These are phyloP conservation scores for Kurtzmaniella cleridarum DNA, from an alignment of 805 yeast species.

Conservation along the genomic window DNA sequence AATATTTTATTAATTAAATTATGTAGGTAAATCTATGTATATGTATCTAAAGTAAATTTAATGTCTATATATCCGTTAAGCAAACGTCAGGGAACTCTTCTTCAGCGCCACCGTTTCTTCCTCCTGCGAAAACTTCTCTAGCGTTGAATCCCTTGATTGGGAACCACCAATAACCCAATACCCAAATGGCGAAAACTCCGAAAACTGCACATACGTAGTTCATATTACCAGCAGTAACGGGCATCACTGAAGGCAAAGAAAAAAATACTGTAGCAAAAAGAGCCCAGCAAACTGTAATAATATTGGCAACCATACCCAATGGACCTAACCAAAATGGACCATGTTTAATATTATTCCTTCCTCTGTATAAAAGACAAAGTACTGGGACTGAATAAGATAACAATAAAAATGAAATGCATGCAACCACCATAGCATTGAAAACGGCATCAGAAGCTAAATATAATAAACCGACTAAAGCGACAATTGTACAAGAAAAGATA, in stretches of 20 bases:
- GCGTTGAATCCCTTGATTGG: constrained; percentile 34
- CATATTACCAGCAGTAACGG: constrained; percentile 19
- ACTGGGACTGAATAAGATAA: constrained; percentile 34
- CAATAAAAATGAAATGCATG: constrained; percentile 34
- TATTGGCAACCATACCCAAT: constrained; percentile 28
- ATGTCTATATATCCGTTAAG: constrained; percentile 18
- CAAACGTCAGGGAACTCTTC: constrained; percentile 42
- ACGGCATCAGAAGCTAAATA: constrained; percentile 34
- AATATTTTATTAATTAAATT: no score
- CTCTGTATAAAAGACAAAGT: constrained; percentile 27
- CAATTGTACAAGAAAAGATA: constrained; percentile 27
- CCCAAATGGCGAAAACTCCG: constrained; percentile 26
- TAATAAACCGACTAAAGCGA: constrained; percentile 32
- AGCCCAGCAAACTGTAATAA: constrained; percentile 29
- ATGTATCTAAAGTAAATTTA: not conserved
- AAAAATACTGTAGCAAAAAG: constrained; percentile 33
- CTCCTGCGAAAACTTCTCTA: constrained; percentile 38
- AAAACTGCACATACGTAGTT: constrained; percentile 25
- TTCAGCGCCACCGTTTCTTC: constrained; percentile 33
- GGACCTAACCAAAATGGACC: constrained; percentile 40
- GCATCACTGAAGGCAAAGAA: constrained; percentile 30
- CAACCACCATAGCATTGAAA: constrained; percentile 30
- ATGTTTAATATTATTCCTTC: constrained; percentile 32
- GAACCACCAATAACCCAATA: constrained; percentile 38
- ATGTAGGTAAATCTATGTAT: no score